A percentile compares a stretch with the other conserved stretches of the same genome.
Conservation (phyloP, 2,329 filamentous ascomycete genomes). For the Anthostomella pinea region DNA sequence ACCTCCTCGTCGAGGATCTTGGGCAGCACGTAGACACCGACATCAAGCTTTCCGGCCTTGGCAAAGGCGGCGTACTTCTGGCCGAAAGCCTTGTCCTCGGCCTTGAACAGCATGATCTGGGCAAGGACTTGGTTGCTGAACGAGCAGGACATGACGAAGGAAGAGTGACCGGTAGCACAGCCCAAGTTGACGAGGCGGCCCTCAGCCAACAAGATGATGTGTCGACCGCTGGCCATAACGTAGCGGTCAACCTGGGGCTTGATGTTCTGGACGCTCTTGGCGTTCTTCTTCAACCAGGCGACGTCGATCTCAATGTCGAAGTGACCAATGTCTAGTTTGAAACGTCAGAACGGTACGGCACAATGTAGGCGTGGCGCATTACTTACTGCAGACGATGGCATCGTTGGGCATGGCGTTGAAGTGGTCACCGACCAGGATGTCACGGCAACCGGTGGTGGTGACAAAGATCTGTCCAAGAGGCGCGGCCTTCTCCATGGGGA, state of each 20-base stretch:
- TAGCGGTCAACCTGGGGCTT: conserved; percentile 99
- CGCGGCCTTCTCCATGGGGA: conserved; percentile 96
- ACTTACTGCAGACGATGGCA: conserved; percentile 94
- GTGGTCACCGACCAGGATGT: conserved; percentile 89
- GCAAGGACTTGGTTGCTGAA: conserved; percentile 99
- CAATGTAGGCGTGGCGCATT: conserved; percentile 1
- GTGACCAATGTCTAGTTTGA: conserved; percentile 80
- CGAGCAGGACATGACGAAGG: conserved; percentile 99
- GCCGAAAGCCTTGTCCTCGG: conserved; percentile 78
- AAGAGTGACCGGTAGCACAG: conserved; percentile 98
- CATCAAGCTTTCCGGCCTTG: conserved; percentile 82
- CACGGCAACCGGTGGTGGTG: conserved; percentile 98
- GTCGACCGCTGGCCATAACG: conserved; percentile 86
- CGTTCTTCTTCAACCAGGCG: conserved; percentile 98
- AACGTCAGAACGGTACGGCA: conserved; percentile 18
- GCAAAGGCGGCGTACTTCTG: conserved; percentile 96
- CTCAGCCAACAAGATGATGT: conserved; percentile 98
- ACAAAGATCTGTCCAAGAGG: conserved; percentile 93
- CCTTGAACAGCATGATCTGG: conserved; percentile 98
- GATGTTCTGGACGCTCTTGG: conserved; percentile 92
- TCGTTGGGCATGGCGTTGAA: conserved; percentile 97
- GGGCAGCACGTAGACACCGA: conserved; percentile 94
- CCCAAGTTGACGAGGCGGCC: conserved; percentile 99
- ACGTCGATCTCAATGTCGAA: conserved; percentile 99
- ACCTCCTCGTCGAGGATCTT: conserved; percentile 99